Conservation (phyloP, 768 basidiomycete genomes). For the Hortiboletus campestris region DNA sequence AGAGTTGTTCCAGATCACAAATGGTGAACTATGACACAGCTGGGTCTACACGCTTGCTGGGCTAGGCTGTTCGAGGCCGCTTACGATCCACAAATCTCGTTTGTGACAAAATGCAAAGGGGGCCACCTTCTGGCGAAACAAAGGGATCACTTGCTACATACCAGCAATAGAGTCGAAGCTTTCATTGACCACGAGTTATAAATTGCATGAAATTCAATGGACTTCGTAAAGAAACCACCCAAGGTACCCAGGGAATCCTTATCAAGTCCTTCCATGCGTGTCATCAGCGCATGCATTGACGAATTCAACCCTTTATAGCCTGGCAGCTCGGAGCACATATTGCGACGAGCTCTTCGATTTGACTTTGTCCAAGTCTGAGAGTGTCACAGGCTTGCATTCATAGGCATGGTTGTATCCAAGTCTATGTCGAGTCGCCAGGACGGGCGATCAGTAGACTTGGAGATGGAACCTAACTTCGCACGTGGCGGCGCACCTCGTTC, state of each 20-base stretch:
- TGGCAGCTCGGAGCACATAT: constrained; percentile 40
- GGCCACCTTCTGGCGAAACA: not conserved
- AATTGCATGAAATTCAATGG: not conserved
- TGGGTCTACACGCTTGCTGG: too few species aligned
- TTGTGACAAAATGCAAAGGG: not conserved
- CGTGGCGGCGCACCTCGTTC: constrained; percentile 48
- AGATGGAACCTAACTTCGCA: not conserved
- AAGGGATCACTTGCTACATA: not conserved
- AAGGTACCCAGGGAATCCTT: not conserved
- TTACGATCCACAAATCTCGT: too few species aligned
- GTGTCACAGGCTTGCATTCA: constrained; percentile 60
- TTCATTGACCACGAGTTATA: not conserved
- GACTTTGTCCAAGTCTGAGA: constrained; percentile 69
- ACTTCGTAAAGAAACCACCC: not conserved
- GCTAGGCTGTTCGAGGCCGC: not conserved
- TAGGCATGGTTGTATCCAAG: constrained; percentile 80
- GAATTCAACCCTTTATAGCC: constrained; percentile 28
- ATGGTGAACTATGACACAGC: too few species aligned
- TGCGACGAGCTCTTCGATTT: constrained; percentile 63
- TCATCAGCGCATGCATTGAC: not conserved
- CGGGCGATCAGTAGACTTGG: not conserved
- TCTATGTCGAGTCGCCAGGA: constrained; percentile 33
- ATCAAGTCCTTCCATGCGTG: not conserved
- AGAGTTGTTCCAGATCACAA: too few species aligned
- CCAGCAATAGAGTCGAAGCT: not conserved